These are phyloP conservation scores for Neofusicoccum ribis DNA, from an alignment of 2,329 filamentous ascomycete genomes.

Conservation along the genomic window DNA sequence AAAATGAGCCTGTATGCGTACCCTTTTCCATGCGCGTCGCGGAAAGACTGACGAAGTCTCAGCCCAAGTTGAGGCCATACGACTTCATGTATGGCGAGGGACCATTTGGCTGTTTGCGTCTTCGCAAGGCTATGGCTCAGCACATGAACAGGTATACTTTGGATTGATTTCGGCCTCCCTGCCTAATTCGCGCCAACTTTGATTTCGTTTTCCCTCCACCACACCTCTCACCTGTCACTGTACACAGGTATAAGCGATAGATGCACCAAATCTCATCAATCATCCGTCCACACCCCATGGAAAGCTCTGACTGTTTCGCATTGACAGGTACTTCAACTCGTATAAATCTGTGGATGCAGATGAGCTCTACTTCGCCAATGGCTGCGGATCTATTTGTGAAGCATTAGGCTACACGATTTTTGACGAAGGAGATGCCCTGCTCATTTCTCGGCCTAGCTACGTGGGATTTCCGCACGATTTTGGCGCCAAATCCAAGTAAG, in stretches of 20 bases:
- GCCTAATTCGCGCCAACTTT: neutral
- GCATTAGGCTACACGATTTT: constrained; percentile 46
- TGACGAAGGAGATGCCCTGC: constrained; percentile 48
- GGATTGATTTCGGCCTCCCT: too few species aligned
- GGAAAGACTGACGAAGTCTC: neutral
- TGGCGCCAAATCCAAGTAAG: constrained; percentile 40
- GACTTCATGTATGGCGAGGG: constrained; percentile 45
- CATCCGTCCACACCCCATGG: neutral
- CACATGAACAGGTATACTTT: constrained; percentile 39
- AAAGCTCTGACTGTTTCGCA: neutral
- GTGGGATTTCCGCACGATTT: constrained; percentile 53
- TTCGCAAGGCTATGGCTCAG: constrained; percentile 43
- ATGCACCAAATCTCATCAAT: neutral
- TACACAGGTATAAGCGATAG: neutral
- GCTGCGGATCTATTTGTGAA: constrained; percentile 44
- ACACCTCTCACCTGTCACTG: too few species aligned
- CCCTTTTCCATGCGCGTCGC: neutral
- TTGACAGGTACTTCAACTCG: constrained; percentile 38
- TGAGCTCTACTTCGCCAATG: constrained; percentile 44
- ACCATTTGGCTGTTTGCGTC: constrained; percentile 37
- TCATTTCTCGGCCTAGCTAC: constrained; percentile 50
- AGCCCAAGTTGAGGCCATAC: constrained; percentile 32
- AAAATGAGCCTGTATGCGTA: constrained; percentile 32
- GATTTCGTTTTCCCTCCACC: too few species aligned
- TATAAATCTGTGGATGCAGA: constrained; percentile 34